Conservation (phyloP, 305 asterid genomes). For the Solanum hybrid region DNA sequence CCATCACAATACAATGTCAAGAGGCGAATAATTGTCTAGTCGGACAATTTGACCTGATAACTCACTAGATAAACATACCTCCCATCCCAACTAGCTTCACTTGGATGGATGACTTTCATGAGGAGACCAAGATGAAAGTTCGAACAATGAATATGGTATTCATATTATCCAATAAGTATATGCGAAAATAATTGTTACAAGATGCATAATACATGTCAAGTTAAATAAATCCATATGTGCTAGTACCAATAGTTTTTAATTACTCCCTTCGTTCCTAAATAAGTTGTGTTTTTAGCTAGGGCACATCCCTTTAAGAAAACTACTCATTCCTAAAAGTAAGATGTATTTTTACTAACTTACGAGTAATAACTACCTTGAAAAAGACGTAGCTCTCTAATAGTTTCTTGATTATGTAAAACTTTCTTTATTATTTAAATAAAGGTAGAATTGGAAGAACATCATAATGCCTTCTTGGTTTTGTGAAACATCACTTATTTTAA, state of each 20-base stretch:
- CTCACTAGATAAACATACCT: neutral
- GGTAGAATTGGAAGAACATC: neutral
- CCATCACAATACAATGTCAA: neutral
- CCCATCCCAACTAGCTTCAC: neutral
- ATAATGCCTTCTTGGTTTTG: neutral
- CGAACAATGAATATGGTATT: neutral
- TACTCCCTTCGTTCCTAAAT: neutral
- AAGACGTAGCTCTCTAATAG: neutral
- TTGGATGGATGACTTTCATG: neutral
- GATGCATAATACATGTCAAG: neutral
- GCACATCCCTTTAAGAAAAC: neutral
- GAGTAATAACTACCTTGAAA: neutral
- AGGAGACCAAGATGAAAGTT: neutral
- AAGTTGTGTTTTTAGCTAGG: neutral
- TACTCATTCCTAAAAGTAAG: neutral
- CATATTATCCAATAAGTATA: neutral
- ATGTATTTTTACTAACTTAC: neutral
- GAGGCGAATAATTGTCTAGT: neutral
- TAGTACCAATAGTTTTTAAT: neutral
- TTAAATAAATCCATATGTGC: neutral
- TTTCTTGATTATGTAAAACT: neutral
- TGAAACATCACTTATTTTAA: neutral
- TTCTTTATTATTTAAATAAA: neutral
- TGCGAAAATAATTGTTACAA: neutral
- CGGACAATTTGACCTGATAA: neutral